These are phyloP conservation scores for Gossypium armourianum DNA, from an alignment of 441 rosid genomes.

Conservation along the genomic window DNA sequence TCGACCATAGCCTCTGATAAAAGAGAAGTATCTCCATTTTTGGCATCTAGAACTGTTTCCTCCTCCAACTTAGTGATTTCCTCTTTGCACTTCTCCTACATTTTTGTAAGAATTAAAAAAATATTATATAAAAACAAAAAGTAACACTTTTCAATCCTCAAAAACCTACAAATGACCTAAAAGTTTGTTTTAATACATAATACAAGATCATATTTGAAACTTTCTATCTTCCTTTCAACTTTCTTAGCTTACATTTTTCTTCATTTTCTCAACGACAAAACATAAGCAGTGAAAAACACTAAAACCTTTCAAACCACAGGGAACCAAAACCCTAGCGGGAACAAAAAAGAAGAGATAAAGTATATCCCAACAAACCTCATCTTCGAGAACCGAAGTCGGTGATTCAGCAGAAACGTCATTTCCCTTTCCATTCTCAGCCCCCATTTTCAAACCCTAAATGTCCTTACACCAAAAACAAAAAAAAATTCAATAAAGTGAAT, in stretches of 20 bases:
- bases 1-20: slow-evolving; percentile 43
- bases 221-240: not conserved
- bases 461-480: not conserved
- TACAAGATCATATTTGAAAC: not conserved
- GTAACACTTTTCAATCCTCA: not conserved
- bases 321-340: not conserved
- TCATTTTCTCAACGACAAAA: not conserved
- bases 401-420: slow-evolving; percentile 48
- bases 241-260: not conserved
- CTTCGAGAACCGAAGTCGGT: slow-evolving; percentile 79
- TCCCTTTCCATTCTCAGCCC: slow-evolving; percentile 25
- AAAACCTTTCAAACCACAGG: not conserved
- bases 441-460: slow-evolving; percentile 33
- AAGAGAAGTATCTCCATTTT: slow-evolving; percentile 45
- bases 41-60: slow-evolving; percentile 28
- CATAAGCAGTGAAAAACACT: not conserved
- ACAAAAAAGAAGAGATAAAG: not conserved
- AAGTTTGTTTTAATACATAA: not conserved
- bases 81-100: slow-evolving; percentile 44
- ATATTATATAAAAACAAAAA: not conserved
- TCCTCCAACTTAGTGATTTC: slow-evolving; percentile 26
- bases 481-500: not conserved
- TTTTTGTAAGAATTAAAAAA: not conserved
- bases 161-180: not conserved
- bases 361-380: slow-evolving; percentile 42